Percentiles rank a stretch among this genome's conserved stretches.
Conservation (phyloP, 371 early-diverging fungal genomes). For the Syncephalis fuscata region DNA sequence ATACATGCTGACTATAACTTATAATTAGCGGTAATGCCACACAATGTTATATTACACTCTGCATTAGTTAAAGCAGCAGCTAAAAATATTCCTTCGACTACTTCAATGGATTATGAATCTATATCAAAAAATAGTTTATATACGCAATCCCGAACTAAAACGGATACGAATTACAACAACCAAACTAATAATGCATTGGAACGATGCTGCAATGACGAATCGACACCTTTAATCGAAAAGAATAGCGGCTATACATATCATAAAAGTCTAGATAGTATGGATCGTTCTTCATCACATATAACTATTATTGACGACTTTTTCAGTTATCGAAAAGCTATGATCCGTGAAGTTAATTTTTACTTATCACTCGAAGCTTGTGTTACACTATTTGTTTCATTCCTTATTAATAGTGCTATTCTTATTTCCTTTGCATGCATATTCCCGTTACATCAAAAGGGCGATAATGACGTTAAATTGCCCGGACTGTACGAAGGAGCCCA, state of each 20-base stretch:
- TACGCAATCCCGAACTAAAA: too few species aligned
- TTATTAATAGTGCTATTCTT: constrained; percentile 55
- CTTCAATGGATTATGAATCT: too few species aligned
- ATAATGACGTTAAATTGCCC: constrained; percentile 9
- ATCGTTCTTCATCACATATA: too few species aligned
- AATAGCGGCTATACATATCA: too few species aligned
- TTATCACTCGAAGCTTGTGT: constrained; percentile 45
- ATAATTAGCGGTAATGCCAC: constrained; percentile 35
- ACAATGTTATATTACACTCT: constrained; percentile 50
- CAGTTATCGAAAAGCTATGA: neutral
- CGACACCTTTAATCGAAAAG: constrained; percentile 2
- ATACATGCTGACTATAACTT: too few species aligned
- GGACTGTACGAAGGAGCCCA: constrained; percentile 45
- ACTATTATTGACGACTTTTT: too few species aligned
- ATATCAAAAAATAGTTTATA: too few species aligned
- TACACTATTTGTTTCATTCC: constrained; percentile 40
- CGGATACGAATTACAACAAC: too few species aligned
- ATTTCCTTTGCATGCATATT: constrained; percentile 56
- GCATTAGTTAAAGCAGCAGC: constrained; percentile 8
- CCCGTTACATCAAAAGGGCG: constrained; percentile 14
- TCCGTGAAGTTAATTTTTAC: constrained; percentile 47
- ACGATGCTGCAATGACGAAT: constrained; percentile 4
- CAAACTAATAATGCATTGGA: too few species aligned
- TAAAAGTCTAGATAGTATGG: too few species aligned
- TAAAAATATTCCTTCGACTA: neutral